Percentiles rank a stretch among this genome's conserved stretches.
Evolutionary conservation across 306 rosid genomes (phyloP).

Genomic region (Mucuna pruriens): DNA sequence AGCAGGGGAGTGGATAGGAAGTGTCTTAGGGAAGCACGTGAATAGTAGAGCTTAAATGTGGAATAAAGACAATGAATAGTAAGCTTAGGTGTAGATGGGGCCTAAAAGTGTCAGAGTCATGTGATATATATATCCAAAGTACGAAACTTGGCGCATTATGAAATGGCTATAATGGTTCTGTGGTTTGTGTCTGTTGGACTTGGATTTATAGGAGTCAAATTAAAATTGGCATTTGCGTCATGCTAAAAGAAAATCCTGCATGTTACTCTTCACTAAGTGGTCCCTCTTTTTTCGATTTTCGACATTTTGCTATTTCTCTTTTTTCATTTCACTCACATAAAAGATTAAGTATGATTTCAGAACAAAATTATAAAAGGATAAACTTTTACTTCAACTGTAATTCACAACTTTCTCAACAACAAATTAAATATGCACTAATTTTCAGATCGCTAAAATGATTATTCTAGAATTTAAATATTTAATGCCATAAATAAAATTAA

Average conservation of each 20-base stretch:
- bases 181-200: background rate
- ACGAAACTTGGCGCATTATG: background rate
- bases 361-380: too few species aligned
- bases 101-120: conserved; percentile 17
- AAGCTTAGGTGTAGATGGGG: conserved; percentile 1
- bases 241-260: background rate
- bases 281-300: background rate
- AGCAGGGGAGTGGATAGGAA: too few species aligned
- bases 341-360: background rate
- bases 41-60: background rate
- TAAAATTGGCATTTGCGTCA: background rate
- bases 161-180: background rate
- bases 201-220: background rate
- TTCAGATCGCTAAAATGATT: too few species aligned
- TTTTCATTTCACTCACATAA: background rate
- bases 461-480: too few species aligned
- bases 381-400: too few species aligned
- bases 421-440: too few species aligned
- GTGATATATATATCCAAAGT: background rate
- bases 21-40: background rate
- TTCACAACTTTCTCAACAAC: too few species aligned
- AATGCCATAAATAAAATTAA: too few species aligned
- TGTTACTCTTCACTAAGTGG: background rate
- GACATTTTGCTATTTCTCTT: background rate
- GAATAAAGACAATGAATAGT: background rate